phyloP scores from a whole-genome alignment of 805 yeast genomes.

The Ogataea trehalophila region DNA sequence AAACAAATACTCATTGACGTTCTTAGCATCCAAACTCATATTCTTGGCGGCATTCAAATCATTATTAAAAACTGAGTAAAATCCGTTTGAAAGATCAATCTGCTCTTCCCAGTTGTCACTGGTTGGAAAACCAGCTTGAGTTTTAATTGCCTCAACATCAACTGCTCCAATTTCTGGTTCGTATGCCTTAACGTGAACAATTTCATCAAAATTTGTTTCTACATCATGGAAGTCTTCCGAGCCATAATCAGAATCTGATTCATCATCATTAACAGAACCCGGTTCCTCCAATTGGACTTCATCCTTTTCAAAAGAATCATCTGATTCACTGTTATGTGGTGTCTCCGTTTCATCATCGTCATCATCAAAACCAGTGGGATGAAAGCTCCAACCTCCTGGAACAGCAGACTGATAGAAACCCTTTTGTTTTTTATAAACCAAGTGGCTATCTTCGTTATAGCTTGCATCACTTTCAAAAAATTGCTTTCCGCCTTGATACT shows the following conservation, averaged over 20 bases:
- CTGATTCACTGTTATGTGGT: neutral
- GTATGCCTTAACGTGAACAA: constrained; percentile 59
- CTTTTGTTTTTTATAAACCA: constrained; percentile 29
- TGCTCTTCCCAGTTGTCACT: constrained; percentile 65
- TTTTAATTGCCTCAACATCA: constrained; percentile 39
- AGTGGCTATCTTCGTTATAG: constrained; percentile 21
- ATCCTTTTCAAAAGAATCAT: neutral
- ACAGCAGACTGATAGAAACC: constrained; percentile 10
- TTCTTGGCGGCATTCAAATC: constrained; percentile 11
- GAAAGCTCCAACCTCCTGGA: constrained; percentile 31
- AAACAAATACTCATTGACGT: constrained; percentile 19
- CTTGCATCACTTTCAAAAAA: constrained; percentile 1
- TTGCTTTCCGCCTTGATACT: constrained; percentile 9
- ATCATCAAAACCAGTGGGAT: constrained; percentile 2
- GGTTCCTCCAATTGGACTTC: constrained; percentile 1
- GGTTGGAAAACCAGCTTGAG: constrained; percentile 41
- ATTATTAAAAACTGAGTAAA: constrained; percentile 35
- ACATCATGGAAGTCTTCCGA: neutral
- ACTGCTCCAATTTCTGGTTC: constrained; percentile 57
- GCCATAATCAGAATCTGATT: constrained; percentile 1
- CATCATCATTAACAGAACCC: constrained; percentile 1
- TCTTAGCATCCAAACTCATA: constrained; percentile 14
- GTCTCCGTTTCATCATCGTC: neutral
- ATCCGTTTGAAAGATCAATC: constrained; percentile 45
- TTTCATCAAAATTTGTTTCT: constrained; percentile 25